Evolutionary conservation across 352 stramenopile species (phyloP).

Genomic region (Pythium guiyangense): DNA sequence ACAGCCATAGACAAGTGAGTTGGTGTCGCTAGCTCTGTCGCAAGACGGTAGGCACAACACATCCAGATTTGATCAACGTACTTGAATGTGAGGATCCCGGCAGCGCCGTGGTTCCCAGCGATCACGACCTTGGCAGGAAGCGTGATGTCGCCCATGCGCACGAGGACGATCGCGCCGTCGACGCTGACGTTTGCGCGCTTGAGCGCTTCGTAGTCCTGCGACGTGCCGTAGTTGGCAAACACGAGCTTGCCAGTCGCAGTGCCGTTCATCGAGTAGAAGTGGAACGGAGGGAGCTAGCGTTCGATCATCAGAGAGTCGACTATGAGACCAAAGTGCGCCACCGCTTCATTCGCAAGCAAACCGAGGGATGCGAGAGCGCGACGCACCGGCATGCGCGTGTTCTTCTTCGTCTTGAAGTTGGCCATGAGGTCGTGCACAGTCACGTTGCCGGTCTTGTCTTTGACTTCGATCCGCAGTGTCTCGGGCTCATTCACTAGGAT

Average conservation of each 20-base stretch:
- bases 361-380: not conserved
- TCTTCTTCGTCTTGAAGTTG: constrained; percentile 29
- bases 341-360: not conserved
- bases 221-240: constrained; percentile 72
- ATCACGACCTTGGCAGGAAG: constrained; percentile 69
- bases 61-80: constrained; percentile 17
- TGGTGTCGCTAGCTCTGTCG: too few relatives aligned
- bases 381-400: constrained; percentile 22
- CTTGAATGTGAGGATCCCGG: constrained; percentile 74
- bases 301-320: not conserved
- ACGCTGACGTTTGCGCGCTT: constrained; percentile 44
- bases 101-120: constrained; percentile 51
- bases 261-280: constrained; percentile 82
- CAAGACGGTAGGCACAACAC: not conserved
- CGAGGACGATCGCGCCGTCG: constrained; percentile 42
- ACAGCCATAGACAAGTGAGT: not conserved
- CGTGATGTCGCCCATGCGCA: constrained; percentile 61
- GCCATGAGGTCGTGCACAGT: constrained; percentile 26
- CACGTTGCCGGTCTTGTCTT: constrained; percentile 5
- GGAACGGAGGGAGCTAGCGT: constrained; percentile 49
- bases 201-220: constrained; percentile 62
- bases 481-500: constrained; percentile 74
- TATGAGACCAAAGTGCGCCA: not conserved
- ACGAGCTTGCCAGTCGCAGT: constrained; percentile 49
- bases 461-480: constrained; percentile 43